A percentile compares a stretch with the other conserved stretches of the same genome.
Evolutionary conservation across 2,329 filamentous ascomycete genomes (phyloP).

Genomic region (Endoconidiophora laricicola): DNA sequence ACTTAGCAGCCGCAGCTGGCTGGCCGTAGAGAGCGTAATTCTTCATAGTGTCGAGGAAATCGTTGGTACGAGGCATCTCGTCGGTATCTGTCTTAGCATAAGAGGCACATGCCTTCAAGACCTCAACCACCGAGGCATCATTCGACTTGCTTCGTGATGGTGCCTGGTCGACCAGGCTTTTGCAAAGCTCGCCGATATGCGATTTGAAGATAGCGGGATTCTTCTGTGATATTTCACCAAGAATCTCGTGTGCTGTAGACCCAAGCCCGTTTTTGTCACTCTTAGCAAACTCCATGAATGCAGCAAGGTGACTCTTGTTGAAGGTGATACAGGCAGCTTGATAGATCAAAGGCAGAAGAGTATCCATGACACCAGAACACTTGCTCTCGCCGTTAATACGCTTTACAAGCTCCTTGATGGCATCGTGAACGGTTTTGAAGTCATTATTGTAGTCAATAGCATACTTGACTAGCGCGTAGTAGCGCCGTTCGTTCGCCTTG

Average conservation of each 20-base stretch:
- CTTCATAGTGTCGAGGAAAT: slow-evolving; percentile 65
- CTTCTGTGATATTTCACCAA: slow-evolving; percentile 79
- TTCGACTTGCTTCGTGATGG: slow-evolving; percentile 53
- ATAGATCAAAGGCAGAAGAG: slow-evolving; percentile 67
- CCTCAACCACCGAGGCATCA: slow-evolving; percentile 64
- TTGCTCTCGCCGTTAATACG: slow-evolving; percentile 39
- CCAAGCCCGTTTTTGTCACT: slow-evolving; percentile 68
- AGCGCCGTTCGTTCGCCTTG: slow-evolving; percentile 75
- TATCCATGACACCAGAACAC: slow-evolving; percentile 52
- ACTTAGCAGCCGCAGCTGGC: slow-evolving; percentile 73
- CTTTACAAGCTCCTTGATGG: slow-evolving; percentile 77
- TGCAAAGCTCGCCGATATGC: slow-evolving; percentile 81
- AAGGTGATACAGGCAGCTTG: slow-evolving; percentile 72
- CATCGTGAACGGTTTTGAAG: slow-evolving; percentile 77
- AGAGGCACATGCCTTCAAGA: slow-evolving; percentile 81
- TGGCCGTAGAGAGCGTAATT: slow-evolving; percentile 70
- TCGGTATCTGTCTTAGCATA: slow-evolving; percentile 75
- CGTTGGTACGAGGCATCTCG: slow-evolving; percentile 66
- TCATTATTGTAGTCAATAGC: slow-evolving; percentile 74
- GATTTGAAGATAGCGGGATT: slow-evolving; percentile 86
- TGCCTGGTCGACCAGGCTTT: slow-evolving; percentile 64
- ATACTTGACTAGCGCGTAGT: slow-evolving; percentile 77
- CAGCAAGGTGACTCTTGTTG: slow-evolving; percentile 83
- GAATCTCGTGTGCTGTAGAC: slow-evolving; percentile 65
- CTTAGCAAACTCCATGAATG: slow-evolving; percentile 75